phyloP scores from a whole-genome alignment of 2,329 filamentous ascomycete genomes.

The Aspergillus piperis region DNA sequence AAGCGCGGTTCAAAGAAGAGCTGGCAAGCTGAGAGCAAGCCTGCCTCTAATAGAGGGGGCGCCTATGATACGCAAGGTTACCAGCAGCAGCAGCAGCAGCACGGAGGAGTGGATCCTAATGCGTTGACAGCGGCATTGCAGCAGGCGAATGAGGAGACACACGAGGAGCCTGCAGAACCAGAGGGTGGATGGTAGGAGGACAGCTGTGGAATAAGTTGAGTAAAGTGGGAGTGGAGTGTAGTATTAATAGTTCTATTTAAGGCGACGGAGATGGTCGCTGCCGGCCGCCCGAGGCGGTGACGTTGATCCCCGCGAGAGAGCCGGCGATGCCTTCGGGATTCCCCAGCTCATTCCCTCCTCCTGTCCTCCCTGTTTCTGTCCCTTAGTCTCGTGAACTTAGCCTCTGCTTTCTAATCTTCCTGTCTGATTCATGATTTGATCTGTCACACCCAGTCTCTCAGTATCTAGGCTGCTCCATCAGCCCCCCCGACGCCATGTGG shows the following conservation, averaged over 20 bases:
- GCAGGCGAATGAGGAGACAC: neutral
- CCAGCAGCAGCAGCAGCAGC: neutral
- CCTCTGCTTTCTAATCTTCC: neutral
- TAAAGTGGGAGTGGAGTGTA: neutral
- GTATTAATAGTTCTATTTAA: neutral
- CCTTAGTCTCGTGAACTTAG: neutral
- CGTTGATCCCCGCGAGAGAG: slow-evolving; percentile 10
- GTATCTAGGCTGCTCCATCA: slow-evolving; percentile 21
- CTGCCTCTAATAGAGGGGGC: neutral
- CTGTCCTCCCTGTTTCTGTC: neutral
- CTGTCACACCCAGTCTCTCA: slow-evolving; percentile 6
- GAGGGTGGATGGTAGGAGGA: neutral
- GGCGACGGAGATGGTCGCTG: slow-evolving; percentile 2
- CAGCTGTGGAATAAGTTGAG: neutral
- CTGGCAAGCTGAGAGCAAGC: neutral
- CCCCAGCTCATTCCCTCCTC: neutral
- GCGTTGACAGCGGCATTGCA: neutral
- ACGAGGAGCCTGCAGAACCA: neutral
- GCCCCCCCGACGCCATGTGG: slow-evolving; percentile 69
- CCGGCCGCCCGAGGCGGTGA: slow-evolving; percentile 4
- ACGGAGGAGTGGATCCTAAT: neutral
- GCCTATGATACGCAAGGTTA: neutral
- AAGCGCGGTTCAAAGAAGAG: neutral
- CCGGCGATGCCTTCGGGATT: slow-evolving; percentile 4
- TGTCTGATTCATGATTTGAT: neutral